Conservation (phyloP, 2,329 filamentous ascomycete genomes). For the Thelonectria discophora region DNA sequence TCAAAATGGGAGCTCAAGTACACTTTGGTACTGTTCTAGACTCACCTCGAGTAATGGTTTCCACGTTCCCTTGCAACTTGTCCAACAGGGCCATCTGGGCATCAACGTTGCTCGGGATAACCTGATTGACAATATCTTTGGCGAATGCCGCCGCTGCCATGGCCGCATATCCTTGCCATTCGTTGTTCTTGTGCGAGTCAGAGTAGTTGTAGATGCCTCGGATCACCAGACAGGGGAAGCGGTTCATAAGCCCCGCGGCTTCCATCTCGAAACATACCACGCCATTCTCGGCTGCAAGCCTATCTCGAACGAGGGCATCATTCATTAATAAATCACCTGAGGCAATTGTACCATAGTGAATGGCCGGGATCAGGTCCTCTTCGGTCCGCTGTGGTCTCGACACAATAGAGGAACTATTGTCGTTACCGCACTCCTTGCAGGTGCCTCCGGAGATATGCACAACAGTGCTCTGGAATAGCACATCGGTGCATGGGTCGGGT, state of each 20-base stretch:
- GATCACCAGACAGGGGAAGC: slow-evolving; percentile 1
- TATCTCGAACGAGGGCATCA: background rate
- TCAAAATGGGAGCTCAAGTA: no score
- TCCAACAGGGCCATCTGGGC: slow-evolving; percentile 19
- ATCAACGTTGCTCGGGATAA: no score
- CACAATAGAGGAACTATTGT: no score
- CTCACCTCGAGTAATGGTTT: no score
- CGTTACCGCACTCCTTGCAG: no score
- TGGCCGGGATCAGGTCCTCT: background rate
- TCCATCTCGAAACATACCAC: background rate
- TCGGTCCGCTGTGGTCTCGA: background rate
- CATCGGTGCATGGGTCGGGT: no score
- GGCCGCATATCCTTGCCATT: slow-evolving; percentile 5
- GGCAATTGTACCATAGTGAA: slow-evolving; percentile 1
- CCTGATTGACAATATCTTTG: slow-evolving; percentile 5
- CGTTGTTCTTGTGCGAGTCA: background rate
- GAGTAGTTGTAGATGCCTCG: background rate
- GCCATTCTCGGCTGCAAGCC: background rate
- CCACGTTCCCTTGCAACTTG: no score
- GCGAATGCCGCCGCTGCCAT: slow-evolving; percentile 3
- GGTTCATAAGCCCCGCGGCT: background rate
- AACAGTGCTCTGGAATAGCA: no score
- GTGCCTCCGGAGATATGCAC: no score
- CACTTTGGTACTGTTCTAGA: no score
- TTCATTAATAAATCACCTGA: background rate